Conservation (phyloP, 2,329 filamentous ascomycete genomes). For the Paracoccidioides lutzii region DNA sequence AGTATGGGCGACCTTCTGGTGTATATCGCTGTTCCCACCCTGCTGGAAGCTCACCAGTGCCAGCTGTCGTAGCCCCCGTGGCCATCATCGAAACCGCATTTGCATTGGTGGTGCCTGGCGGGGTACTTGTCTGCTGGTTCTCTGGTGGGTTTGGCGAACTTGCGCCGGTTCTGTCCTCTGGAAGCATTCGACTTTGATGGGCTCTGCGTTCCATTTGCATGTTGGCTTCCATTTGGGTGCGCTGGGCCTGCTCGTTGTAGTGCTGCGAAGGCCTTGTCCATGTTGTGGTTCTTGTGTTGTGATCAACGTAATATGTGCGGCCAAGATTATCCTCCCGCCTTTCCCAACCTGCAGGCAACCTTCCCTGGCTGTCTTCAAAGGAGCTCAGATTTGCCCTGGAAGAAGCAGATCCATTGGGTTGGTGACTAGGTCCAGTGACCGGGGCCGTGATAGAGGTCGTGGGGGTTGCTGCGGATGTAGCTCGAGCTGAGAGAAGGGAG, state of each 20-base stretch:
- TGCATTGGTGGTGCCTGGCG: slow-evolving; percentile 32
- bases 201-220: slow-evolving; percentile 86
- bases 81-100: slow-evolving; percentile 77
- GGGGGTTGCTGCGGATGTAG: slow-evolving; percentile 24
- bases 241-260: slow-evolving; percentile 61
- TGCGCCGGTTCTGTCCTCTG: slow-evolving; percentile 86
- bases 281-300: slow-evolving; percentile 91
- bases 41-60: slow-evolving; percentile 84
- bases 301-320: slow-evolving; percentile 94
- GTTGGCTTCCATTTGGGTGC: slow-evolving; percentile 72
- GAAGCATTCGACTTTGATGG: slow-evolving; percentile 89
- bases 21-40: slow-evolving; percentile 96
- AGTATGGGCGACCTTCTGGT: slow-evolving; percentile 87
- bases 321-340: slow-evolving; percentile 88
- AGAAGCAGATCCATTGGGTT: slow-evolving; percentile 25
- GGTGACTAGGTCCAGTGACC: slow-evolving; percentile 27
- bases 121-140: slow-evolving; percentile 31
- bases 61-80: slow-evolving; percentile 85
- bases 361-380: slow-evolving; percentile 91
- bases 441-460: slow-evolving; percentile 26
- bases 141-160: slow-evolving; percentile 69
- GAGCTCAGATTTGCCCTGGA: slow-evolving; percentile 59
- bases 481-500: slow-evolving; percentile 24
- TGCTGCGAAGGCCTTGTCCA: slow-evolving; percentile 83
- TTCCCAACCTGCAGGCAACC: slow-evolving; percentile 89